phyloP scores from a whole-genome alignment of 768 basidiomycete species.

The Collybiopsis luxurians region DNA sequence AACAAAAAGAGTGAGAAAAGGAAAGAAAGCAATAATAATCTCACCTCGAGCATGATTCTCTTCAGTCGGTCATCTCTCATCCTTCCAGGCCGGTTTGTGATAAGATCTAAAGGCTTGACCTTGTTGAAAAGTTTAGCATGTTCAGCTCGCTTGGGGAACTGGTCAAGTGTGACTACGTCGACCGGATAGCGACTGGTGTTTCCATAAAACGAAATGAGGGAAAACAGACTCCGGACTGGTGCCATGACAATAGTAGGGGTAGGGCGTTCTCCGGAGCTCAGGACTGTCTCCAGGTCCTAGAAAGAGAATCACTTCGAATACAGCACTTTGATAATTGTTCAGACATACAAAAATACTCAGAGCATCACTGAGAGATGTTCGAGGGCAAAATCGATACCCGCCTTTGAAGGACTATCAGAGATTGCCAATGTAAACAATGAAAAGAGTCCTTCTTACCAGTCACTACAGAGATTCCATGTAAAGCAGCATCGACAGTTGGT shows the following conservation, averaged over 20 bases:
- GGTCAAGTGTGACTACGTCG: slow-evolving; percentile 22
- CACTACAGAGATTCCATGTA: slow-evolving; percentile 25
- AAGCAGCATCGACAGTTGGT: slow-evolving; percentile 7
- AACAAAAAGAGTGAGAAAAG: not conserved
- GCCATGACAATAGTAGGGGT: slow-evolving; percentile 6
- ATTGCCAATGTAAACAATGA: not conserved
- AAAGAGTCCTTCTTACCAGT: slow-evolving; percentile 16
- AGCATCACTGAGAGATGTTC: slow-evolving; percentile 24
- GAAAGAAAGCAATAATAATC: too few species aligned
- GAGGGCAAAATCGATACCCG: slow-evolving; percentile 26
- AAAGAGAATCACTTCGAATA: not conserved
- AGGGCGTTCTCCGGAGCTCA: slow-evolving; percentile 23
- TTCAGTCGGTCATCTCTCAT: slow-evolving; percentile 18
- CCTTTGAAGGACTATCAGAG: slow-evolving; percentile 13
- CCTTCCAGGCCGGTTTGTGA: not conserved
- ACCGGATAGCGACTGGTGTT: slow-evolving; percentile 10
- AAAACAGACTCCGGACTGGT: not conserved
- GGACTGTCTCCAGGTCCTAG: slow-evolving; percentile 28
- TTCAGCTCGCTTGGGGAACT: slow-evolving; percentile 21
- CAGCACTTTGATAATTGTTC: not conserved
- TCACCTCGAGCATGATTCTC: slow-evolving; percentile 28
- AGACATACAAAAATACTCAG: slow-evolving; percentile 25
- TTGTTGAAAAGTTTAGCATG: slow-evolving; percentile 18
- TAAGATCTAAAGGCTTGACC: slow-evolving; percentile 15
- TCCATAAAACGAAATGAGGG: slow-evolving; percentile 8